Evolutionary conservation across 805 yeast species (phyloP).

Genomic region (Yarrowia sp.): DNA sequence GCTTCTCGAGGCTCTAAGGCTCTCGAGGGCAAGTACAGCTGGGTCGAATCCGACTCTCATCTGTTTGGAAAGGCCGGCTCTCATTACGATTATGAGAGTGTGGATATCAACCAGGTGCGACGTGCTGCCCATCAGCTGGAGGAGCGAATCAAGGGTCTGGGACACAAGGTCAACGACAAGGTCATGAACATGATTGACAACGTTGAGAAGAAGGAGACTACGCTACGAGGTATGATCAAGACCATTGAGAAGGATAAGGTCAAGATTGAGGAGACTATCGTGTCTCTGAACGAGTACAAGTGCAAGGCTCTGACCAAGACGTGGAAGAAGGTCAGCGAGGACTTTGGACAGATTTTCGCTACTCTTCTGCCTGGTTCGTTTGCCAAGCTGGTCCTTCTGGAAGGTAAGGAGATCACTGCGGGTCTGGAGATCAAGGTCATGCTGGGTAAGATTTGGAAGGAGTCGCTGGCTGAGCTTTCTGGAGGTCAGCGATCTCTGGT

Average conservation of each 20-base stretch:
- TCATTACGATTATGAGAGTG: constrained; percentile 37
- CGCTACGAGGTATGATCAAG: constrained; percentile 73
- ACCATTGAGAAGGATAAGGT: constrained; percentile 86
- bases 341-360: constrained; percentile 86
- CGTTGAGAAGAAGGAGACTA: constrained; percentile 80
- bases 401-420: constrained; percentile 76
- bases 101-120: constrained; percentile 54
- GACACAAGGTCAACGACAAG: constrained; percentile 76
- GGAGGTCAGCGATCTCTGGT: constrained; percentile 97
- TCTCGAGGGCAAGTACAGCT: constrained; percentile 56
- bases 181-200: constrained; percentile 90
- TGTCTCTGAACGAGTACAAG: constrained; percentile 79
- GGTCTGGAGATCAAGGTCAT: constrained; percentile 90
- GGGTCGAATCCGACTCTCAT: constrained; percentile 68
- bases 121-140: constrained; percentile 55
- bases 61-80: constrained; percentile 39
- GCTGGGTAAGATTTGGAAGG: constrained; percentile 93
- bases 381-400: constrained; percentile 82
- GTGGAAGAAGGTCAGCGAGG: constrained; percentile 80
- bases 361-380: constrained; percentile 86
- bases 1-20: constrained; percentile 27
- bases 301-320: constrained; percentile 77
- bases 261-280: constrained; percentile 85
- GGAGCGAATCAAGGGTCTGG: constrained; percentile 65
- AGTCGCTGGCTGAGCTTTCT: constrained; percentile 86